Evolutionary conservation across 2,329 filamentous ascomycete genomes (phyloP).

Genomic region (Botrytis fabae): DNA sequence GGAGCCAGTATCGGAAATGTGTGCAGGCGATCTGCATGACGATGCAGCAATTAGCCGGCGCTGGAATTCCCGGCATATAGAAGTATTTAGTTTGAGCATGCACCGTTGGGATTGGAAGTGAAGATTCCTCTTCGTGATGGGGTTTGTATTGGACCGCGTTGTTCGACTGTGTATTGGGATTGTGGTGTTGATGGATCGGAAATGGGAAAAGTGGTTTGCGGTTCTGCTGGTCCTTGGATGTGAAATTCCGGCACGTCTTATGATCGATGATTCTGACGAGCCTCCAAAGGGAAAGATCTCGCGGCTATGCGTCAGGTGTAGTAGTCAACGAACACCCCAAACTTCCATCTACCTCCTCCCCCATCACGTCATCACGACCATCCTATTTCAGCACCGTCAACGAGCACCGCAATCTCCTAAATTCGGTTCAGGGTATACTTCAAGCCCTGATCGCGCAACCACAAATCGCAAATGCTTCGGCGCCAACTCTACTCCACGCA

Average conservation of each 20-base stretch:
- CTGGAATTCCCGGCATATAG: constrained; percentile 43
- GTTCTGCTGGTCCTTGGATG: constrained; percentile 27
- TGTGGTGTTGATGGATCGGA: constrained; percentile 7
- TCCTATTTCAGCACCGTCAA: constrained; percentile 23
- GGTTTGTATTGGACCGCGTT: constrained; percentile 41
- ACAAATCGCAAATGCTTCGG: constrained; percentile 27
- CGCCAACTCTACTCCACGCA: constrained; percentile 43
- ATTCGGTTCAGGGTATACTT: constrained; percentile 37
- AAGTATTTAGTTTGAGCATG: constrained; percentile 39
- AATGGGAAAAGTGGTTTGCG: background rate
- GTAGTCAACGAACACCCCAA: constrained; percentile 26
- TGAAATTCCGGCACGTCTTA: background rate
- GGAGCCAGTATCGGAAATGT: constrained; percentile 36
- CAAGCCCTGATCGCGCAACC: constrained; percentile 33
- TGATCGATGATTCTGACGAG: background rate
- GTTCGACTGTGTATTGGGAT: constrained; percentile 29
- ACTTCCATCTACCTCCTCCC: constrained; percentile 19
- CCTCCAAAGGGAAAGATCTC: background rate
- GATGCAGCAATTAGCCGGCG: constrained; percentile 28
- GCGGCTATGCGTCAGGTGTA: background rate
- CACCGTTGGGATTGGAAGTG: constrained; percentile 15
- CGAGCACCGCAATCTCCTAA: constrained; percentile 37
- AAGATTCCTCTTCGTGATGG: constrained; percentile 25
- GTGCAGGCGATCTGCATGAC: constrained; percentile 27
- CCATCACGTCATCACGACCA: constrained; percentile 21